Evolutionary conservation across 108 stramenopile species (phyloP), one percentile per base, ranked within the genome.

Genomic region (Aurantiochytrium sp.): DNA sequence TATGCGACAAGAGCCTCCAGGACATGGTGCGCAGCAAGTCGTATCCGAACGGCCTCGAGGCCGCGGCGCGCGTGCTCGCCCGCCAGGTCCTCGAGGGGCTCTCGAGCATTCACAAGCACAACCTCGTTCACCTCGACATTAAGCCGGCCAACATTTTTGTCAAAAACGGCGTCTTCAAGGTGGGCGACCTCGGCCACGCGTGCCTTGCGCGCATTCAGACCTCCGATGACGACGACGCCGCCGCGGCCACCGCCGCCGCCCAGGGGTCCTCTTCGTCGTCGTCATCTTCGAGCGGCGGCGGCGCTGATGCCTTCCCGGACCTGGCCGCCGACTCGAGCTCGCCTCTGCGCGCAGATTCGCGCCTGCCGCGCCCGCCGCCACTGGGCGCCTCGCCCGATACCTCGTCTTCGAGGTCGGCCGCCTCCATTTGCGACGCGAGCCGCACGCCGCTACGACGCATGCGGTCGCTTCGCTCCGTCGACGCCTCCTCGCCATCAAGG

Each of bases 81-180:
- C 55, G 91, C 21, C 90, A 91, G 34, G 89, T 91, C 36, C 69
- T 91, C 65, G 73, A 88, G 48, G 91, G 87, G 27, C 89, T 91
- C 3, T 42, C 85, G 54, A 55, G 86, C 4, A 81, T 91, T n/a
- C 91, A 91, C 55, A 42, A 69, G 41, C 85, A 86, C 48, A 86
- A 87, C 50, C 85, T 91, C 4, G 90, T 91, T 3, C 90, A 91
- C 59, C 89, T 91, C 68, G 91, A 91, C 89, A 89, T 91, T 45
- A 91, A 91, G 89, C 91, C 91, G n/a, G 91, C 87, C 42, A 91
- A 91, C 59, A 91, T 91, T 54, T 91, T 91, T 37, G 81, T 91
- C 42, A 91, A 91, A 68, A 81, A 88, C 36, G 89, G 88, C 17
- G 87, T 52, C 52, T 91, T 73, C 86, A 91, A 91, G 53, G 90